Evolutionary conservation across 2,329 filamentous ascomycete species (phyloP).

Genomic region (Drechslera avenae): DNA sequence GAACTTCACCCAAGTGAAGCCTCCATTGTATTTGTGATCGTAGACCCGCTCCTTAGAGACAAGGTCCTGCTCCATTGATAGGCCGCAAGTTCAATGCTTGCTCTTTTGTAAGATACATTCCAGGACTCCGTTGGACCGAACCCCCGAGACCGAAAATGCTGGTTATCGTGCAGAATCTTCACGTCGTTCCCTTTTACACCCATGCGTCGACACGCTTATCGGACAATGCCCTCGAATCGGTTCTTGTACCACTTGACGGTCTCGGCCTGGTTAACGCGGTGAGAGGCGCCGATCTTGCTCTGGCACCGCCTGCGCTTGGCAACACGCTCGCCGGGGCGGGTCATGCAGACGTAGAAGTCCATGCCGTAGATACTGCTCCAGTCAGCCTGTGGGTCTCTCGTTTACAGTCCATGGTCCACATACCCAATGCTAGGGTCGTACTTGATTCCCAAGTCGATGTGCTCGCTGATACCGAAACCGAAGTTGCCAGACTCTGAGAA

Average conservation of each 20-base stretch:
- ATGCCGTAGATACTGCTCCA: conserved; percentile 64
- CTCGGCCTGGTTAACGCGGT: conserved; percentile 94
- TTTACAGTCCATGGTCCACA: conserved; percentile 14
- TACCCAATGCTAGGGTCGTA: conserved; percentile 51
- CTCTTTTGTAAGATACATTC: conserved; percentile 50
- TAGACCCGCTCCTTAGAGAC: conserved; percentile 44
- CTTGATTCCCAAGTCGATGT: conserved; percentile 99
- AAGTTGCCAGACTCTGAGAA: conserved; percentile 97
- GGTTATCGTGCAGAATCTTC: conserved; percentile 43
- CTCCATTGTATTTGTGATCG: conserved; percentile 60
- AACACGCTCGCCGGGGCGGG: conserved; percentile 97
- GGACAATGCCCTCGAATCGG: conserved; percentile 97
- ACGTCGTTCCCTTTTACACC: conserved; percentile 34
- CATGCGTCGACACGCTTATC: conserved; percentile 67
- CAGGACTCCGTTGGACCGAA: conserved; percentile 46
- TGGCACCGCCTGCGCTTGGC: conserved; percentile 91
- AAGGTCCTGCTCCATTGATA: conserved; percentile 53
- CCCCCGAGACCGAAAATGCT: conserved; percentile 48
- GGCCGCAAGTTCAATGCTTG: conserved; percentile 50
- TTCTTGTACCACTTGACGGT: conserved; percentile 98
- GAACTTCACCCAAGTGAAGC: conserved; percentile 63
- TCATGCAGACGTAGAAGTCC: conserved; percentile 99
- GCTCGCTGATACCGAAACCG: conserved; percentile 99
- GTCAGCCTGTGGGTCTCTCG: conserved; percentile 27
- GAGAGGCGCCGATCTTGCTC: conserved; percentile 81